phyloP scores from a whole-genome alignment of 768 basidiomycete species.

The Porpolomopsis calyptriformis region DNA sequence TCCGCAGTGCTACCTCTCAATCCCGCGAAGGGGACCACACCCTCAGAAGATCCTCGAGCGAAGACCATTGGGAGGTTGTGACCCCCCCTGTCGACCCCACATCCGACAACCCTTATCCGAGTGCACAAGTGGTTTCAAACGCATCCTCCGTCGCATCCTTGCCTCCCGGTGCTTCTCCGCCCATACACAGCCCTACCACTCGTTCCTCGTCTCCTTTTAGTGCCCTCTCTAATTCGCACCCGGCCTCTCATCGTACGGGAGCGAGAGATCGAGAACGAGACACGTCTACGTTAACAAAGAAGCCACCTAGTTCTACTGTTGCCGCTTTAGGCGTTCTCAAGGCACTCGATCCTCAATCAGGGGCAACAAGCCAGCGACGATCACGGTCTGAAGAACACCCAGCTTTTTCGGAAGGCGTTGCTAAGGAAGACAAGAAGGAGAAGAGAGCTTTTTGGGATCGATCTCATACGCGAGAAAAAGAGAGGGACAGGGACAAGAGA shows the following conservation, averaged over 20 bases:
- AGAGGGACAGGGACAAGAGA: slow-evolving; percentile 24
- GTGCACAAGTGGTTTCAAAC: slow-evolving; percentile 30
- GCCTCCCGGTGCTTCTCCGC: slow-evolving; percentile 34
- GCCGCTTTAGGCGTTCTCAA: slow-evolving; percentile 46
- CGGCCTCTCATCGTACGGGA: slow-evolving; percentile 6
- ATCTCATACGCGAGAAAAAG: slow-evolving; percentile 18
- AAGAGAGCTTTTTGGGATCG: slow-evolving; percentile 45
- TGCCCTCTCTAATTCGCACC: slow-evolving; percentile 16
- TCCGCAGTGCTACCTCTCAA: neutral
- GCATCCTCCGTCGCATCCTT: slow-evolving; percentile 42
- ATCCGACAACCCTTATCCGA: slow-evolving; percentile 13
- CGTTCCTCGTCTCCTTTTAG: slow-evolving; percentile 41
- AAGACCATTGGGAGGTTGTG: slow-evolving; percentile 11
- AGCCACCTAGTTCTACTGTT: slow-evolving; percentile 14
- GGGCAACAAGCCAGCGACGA: slow-evolving; percentile 20
- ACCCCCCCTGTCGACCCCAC: slow-evolving; percentile 7
- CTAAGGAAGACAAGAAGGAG: slow-evolving; percentile 36
- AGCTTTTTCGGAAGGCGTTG: slow-evolving; percentile 19
- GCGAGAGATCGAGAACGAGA: slow-evolving; percentile 15
- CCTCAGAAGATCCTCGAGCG: slow-evolving; percentile 8
- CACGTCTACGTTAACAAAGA: slow-evolving; percentile 19
- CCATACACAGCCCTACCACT: slow-evolving; percentile 26
- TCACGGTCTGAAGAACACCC: slow-evolving; percentile 26
- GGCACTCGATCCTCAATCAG: slow-evolving; percentile 47
- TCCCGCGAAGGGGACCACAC: neutral